Conservation (phyloP, 331 rosid genomes). For the Quercus phellos region DNA sequence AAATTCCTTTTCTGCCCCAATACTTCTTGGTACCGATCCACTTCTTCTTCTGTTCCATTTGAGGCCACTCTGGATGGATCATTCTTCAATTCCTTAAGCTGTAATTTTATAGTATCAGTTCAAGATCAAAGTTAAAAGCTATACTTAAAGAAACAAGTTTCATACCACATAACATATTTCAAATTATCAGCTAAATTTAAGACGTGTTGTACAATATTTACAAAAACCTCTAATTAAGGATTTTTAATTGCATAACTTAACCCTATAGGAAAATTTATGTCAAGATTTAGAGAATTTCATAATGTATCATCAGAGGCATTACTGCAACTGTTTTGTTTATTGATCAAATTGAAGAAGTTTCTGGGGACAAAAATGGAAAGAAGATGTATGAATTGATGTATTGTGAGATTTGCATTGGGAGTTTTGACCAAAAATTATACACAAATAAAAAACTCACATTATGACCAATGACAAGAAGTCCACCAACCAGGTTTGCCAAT, state of each 20-base stretch:
- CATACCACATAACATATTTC: too few species aligned
- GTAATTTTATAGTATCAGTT: slow-evolving; percentile 9
- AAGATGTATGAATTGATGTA: neutral
- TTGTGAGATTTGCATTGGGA: too few species aligned
- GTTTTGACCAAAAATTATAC: neutral
- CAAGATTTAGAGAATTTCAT: neutral
- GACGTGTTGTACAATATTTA: too few species aligned
- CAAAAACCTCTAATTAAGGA: too few species aligned
- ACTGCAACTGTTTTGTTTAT: neutral
- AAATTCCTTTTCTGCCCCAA: slow-evolving; percentile 55
- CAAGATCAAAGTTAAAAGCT: neutral
- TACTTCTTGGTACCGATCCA: slow-evolving; percentile 37
- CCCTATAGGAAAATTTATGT: rapidly evolving
- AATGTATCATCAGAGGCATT: neutral
- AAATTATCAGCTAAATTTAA: too few species aligned
- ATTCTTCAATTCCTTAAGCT: slow-evolving; percentile 57
- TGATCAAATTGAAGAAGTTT: neutral
- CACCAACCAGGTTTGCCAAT: slow-evolving; percentile 77
- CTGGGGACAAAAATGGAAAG: neutral
- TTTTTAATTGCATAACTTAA: too few species aligned
- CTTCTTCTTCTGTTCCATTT: slow-evolving; percentile 6
- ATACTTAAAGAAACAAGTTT: too few species aligned
- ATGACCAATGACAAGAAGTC: slow-evolving; percentile 61
- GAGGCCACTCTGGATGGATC: slow-evolving; percentile 29
- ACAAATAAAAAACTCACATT: slow-evolving; percentile 42